phyloP scores from a whole-genome alignment of 2,329 filamentous ascomycete species.

The Cladophialophora chaetospira region DNA sequence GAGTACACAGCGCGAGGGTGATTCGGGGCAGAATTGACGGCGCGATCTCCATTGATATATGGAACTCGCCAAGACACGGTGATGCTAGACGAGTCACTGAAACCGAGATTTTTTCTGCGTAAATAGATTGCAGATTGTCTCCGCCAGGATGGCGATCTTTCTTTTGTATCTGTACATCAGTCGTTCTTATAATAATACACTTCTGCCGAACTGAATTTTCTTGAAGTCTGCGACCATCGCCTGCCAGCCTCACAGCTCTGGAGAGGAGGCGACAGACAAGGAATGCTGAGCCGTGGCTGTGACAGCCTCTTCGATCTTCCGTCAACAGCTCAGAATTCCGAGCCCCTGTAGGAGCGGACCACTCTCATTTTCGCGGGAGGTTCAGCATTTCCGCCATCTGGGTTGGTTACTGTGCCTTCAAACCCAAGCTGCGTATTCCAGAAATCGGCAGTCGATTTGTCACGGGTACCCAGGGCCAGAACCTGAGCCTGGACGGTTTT shows the following conservation, averaged over 20 bases:
- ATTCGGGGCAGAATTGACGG: too few relatives aligned
- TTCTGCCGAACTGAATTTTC: not conserved
- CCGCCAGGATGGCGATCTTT: not conserved
- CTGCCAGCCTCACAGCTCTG: too few relatives aligned
- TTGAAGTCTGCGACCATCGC: not conserved
- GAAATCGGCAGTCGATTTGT: slow-evolving; percentile 45
- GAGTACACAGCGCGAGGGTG: too few relatives aligned
- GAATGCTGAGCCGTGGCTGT: too few relatives aligned
- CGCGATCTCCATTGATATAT: too few relatives aligned
- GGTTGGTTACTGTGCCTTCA: slow-evolving; percentile 28
- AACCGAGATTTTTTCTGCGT: too few relatives aligned
- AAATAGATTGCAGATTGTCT: not conserved
- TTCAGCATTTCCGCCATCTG: slow-evolving; percentile 21
- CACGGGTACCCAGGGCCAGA: slow-evolving; percentile 44
- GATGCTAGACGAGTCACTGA: too few relatives aligned
- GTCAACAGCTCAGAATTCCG: not conserved
- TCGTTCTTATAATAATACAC: not conserved
- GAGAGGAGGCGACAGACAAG: too few relatives aligned
- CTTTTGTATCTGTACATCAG: not conserved
- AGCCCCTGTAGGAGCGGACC: slow-evolving; percentile 8
- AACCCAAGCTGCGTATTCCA: slow-evolving; percentile 47
- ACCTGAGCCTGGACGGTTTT: slow-evolving; percentile 57
- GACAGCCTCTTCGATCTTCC: too few relatives aligned
- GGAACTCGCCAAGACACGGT: too few relatives aligned
- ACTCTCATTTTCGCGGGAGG: slow-evolving; percentile 27